Base-by-base conservation (phyloP, 139 green algal genomes). In the Volvox reticuliferus region DNA sequence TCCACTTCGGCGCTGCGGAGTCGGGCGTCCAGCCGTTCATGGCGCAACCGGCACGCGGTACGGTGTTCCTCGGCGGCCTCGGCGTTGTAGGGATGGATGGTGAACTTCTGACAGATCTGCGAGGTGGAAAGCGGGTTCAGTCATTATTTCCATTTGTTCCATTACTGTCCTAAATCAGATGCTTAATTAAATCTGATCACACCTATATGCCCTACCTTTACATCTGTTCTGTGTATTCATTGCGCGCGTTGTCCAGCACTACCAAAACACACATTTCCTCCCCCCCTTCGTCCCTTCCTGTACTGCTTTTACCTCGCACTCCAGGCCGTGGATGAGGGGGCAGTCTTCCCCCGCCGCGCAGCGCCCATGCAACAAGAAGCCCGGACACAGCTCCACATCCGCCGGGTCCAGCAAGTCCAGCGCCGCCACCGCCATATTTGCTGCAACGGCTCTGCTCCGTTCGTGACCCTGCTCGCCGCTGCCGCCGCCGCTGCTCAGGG, bases 61-160 rank as follows among this genome's bases (percentile, higher is more conserved):
- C 44, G 22, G 89, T 98, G 97, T 75, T 91, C 65, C 24, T 67
- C 87, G 0, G 89, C 82, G 37, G 88, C 92, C 3, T 90, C 91
- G 3, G 55, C 21, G 82, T 97, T 94, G 61, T 88, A 87, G 0
- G 96, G 95, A 89, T 98, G 94, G 24, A 98, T 81, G n/a, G 90
- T 90, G 62, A 83, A 91, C 32, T 93, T 86, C 22, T 79, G 61
- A 86, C 94, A 96, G 16, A 79, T 91, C 93, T 95, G 91, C 61
- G 65, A 65, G 33, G 21, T 73, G 65, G 6, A 73, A 73, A 73
- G 21, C 65, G 6, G 12, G 65, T 3, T 73, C 65, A 12, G 65
- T 73, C 65, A 73, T 73, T 28, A 73, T 73, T 28, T 5, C 12
- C 21, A 12, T 28, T 28, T 28, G 16, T 73, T 73, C 65, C 65